Evolutionary conservation across 169 alveolate species (phyloP), one percentile per base, ranked within the genome.

Genomic region (Eimeria sp.): DNA sequence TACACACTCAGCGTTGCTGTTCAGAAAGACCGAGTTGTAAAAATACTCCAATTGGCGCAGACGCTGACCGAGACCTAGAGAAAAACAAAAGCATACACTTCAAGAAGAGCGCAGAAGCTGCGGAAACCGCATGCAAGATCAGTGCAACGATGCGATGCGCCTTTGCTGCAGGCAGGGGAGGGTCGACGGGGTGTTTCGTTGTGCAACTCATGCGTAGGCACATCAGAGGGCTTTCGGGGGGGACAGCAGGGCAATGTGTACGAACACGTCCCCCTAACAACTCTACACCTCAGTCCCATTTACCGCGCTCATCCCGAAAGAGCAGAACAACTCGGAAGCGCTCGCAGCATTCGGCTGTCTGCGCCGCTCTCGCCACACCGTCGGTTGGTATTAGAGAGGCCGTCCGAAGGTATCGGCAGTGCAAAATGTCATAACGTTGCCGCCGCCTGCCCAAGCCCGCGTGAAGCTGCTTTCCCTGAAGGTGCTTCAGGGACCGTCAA

Each of bases 261-360:
- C 72, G 90, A 82, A 27, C 90, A 82, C 72, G 90, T 82, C 43
- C 73, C 90, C 22, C 27, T 82, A 30, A 82, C 65, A 7, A 82
- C 90, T 51, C 54, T 82, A 25, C 90, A 58, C 49, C 90, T 82
- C 13, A 82, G 90, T 27, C 90, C 90, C 18, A 82, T 82, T 51
- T 82, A 14, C 16, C 90, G 90, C 20, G 65, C 90, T 5, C 57
- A 11, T 16, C 47, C 47, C 4, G 73, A 54, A 49, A 47, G 72
- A 54, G 18, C 49, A 49, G 90, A 82, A 10, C 27, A 82, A 10
- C 27, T 45, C 5, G 72, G 43, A n/a, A 51, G 70, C 73, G 16
- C 90, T 10, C 45, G 72, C 63, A 54, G 90, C 73, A 82, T 82
- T 18, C 90, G 45, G 18, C 90, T 47, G 16, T 47, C 90, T 25